phyloP scores from a whole-genome alignment of 768 basidiomycete genomes.

The Mycena galopus region DNA sequence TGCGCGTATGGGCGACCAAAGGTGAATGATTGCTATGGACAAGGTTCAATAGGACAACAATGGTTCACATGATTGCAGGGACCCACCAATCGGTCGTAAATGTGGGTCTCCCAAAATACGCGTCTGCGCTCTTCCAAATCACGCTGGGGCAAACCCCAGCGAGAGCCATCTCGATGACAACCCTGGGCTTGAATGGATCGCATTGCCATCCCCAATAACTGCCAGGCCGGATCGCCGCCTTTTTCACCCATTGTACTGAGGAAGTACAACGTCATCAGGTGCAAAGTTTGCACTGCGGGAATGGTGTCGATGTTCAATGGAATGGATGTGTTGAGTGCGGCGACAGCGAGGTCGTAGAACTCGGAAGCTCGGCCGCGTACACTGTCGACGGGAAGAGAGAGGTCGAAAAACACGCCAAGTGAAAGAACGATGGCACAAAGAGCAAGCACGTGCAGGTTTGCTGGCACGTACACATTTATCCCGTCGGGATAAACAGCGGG shows the following conservation, averaged over 20 bases:
- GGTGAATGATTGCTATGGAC: slow-evolving; percentile 39
- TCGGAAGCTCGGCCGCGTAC: slow-evolving; percentile 29
- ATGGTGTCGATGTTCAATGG: slow-evolving; percentile 38
- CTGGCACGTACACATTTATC: slow-evolving; percentile 17
- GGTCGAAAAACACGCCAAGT: slow-evolving; percentile 40
- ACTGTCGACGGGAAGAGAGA: slow-evolving; percentile 22
- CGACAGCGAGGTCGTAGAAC: slow-evolving; percentile 36
- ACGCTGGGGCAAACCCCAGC: slow-evolving; percentile 35
- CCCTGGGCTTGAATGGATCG: slow-evolving; percentile 42
- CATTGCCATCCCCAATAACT: slow-evolving; percentile 40
- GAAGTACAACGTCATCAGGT: slow-evolving; percentile 40
- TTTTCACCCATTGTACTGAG: slow-evolving; percentile 36
- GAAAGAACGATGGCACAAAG: slow-evolving; percentile 36
- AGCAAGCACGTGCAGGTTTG: slow-evolving; percentile 35
- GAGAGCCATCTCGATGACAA: slow-evolving; percentile 42
- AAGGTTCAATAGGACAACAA: neutral
- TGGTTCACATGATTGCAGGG: neutral
- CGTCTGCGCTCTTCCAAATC: slow-evolving; percentile 40
- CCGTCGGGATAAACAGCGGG: slow-evolving; percentile 34
- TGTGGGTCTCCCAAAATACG: slow-evolving; percentile 41
- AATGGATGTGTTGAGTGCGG: slow-evolving; percentile 36
- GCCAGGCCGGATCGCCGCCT: slow-evolving; percentile 41
- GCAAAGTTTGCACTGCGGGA: slow-evolving; percentile 38
- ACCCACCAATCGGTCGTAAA: slow-evolving; percentile 39
- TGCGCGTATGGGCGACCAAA: slow-evolving; percentile 40